phyloP scores from a whole-genome alignment of 1,284 basidiomycete species.

The Boletus smithii region DNA sequence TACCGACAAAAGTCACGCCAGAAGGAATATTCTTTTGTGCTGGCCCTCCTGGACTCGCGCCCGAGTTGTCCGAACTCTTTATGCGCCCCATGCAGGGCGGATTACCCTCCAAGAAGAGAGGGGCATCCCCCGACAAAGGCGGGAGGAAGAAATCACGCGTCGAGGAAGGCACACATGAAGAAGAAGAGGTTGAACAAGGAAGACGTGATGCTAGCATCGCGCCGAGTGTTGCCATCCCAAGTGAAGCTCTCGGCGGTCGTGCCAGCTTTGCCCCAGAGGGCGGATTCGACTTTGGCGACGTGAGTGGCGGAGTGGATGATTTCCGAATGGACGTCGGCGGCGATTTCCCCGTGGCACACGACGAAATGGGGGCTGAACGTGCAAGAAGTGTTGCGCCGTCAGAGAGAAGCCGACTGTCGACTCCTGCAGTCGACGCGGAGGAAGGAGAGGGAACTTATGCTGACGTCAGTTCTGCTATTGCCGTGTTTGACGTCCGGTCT shows the following conservation, averaged over 20 bases:
- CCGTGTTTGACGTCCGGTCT: conserved; percentile 74
- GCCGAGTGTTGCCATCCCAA: conserved; percentile 52
- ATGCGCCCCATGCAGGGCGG: conserved; percentile 65
- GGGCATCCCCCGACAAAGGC: conserved; percentile 49
- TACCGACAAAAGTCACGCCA: conserved; percentile 72
- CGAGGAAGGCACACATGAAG: conserved; percentile 46
- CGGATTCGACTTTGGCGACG: conserved; percentile 56
- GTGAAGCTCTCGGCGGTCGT: conserved; percentile 49
- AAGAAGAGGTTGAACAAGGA: conserved; percentile 64
- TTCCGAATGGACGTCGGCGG: conserved; percentile 59
- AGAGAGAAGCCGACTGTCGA: conserved; percentile 63
- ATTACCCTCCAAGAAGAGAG: conserved; percentile 51
- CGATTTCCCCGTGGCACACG: conserved; percentile 32
- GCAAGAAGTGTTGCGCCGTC: conserved; percentile 43
- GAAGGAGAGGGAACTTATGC: conserved; percentile 64
- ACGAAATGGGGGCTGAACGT: conserved; percentile 29
- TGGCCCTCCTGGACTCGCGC: conserved; percentile 76
- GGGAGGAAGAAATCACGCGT: conserved; percentile 61
- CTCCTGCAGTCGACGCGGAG: conserved; percentile 61
- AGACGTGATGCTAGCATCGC: conserved; percentile 63
- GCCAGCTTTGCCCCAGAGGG: conserved; percentile 52
- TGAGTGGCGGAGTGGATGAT: conserved; percentile 52
- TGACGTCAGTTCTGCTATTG: conserved; percentile 74
- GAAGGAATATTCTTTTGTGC: conserved; percentile 75
- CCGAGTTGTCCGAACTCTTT: conserved; percentile 81